Percentiles rank a stretch among this genome's conserved stretches.
Evolutionary conservation across 2,329 filamentous ascomycete species (phyloP).

Genomic region (Annulohypoxylon truncatum): DNA sequence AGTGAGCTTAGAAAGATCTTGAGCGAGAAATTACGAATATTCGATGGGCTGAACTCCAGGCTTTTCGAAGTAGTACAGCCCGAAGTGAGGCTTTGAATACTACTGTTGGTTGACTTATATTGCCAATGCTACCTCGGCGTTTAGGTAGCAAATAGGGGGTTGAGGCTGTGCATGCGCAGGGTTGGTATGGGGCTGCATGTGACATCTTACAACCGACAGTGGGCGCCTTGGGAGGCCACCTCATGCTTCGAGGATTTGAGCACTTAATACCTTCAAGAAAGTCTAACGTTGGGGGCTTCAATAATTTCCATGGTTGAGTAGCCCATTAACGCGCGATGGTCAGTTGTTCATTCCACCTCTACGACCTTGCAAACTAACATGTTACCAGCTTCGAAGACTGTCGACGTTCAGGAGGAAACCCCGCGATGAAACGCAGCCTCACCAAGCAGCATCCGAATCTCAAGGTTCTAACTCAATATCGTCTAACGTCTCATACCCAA

Average conservation of each 20-base stretch:
- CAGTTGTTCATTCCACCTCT: neutral
- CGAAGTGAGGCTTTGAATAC: neutral
- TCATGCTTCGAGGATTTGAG: too few species aligned
- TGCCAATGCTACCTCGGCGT: neutral
- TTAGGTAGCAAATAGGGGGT: neutral
- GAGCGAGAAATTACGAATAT: neutral
- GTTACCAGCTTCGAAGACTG: neutral
- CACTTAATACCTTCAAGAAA: too few species aligned
- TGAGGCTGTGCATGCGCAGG: too few species aligned
- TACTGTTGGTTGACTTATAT: neutral
- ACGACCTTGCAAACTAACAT: neutral
- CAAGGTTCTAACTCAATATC: neutral
- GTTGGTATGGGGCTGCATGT: too few species aligned
- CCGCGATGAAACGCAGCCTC: neutral
- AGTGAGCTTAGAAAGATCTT: neutral
- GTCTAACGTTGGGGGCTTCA: too few species aligned
- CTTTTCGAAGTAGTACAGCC: neutral
- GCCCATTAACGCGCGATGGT: neutral
- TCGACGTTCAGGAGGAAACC: too few species aligned
- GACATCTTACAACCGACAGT: too few species aligned
- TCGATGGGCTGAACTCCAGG: neutral
- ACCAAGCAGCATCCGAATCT: neutral
- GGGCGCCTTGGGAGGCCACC: too few species aligned
- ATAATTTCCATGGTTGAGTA: too few species aligned
- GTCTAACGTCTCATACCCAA: neutral